phyloP scores from a whole-genome alignment of 257 asterid genomes.

The Parsonsia alboflavescens region DNA sequence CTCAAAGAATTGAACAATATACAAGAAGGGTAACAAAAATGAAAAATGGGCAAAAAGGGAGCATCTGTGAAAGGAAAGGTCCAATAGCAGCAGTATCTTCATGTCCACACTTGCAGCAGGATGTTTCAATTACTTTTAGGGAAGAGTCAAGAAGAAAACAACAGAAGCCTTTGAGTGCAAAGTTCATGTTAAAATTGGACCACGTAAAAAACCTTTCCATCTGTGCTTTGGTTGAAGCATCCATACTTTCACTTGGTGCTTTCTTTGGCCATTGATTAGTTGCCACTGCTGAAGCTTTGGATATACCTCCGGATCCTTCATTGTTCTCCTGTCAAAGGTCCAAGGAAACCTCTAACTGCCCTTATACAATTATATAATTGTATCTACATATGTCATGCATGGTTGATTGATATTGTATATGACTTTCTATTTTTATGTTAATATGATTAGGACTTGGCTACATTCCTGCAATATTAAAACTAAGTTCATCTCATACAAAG shows the following conservation, averaged over 20 bases:
- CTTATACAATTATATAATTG: not conserved
- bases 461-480: not conserved
- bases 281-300: slow-evolving; percentile 49
- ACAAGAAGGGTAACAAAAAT: not conserved
- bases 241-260: slow-evolving; percentile 53
- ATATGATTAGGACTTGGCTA: not conserved
- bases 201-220: slow-evolving; percentile 51
- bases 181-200: slow-evolving; percentile 61
- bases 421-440: not conserved
- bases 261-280: slow-evolving; percentile 62
- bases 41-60: slow-evolving; percentile 7
- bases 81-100: not conserved
- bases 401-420: not conserved
- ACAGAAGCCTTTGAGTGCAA: slow-evolving; percentile 35
- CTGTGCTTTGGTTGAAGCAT: slow-evolving; percentile 45
- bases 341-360: too few species aligned
- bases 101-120: not conserved
- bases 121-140: slow-evolving; percentile 33
- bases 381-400: not conserved
- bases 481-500: not conserved
- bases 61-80: slow-evolving; percentile 1
- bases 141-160: slow-evolving; percentile 50
- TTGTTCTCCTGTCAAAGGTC: slow-evolving; percentile 68
- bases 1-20: too few species aligned
- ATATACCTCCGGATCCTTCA: slow-evolving; percentile 45